Evolutionary conservation across 805 yeast species (phyloP).

Genomic region (Lipomyces chichibuensis): DNA sequence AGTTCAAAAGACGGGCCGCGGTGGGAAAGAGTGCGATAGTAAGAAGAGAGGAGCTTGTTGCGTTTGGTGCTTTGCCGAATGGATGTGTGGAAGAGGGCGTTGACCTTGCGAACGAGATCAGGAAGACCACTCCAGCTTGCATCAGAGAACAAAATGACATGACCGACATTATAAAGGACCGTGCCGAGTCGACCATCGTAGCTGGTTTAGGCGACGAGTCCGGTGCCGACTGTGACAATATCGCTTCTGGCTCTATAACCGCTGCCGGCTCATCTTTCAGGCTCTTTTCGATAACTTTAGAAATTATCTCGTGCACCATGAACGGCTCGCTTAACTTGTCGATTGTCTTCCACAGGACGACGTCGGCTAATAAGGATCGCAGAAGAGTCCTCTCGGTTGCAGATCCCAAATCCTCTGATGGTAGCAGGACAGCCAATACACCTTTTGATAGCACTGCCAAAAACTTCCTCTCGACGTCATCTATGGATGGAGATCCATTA

Average conservation of each 20-base stretch:
- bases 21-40: conserved; percentile 35
- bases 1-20: conserved; percentile 28
- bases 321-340: conserved; percentile 57
- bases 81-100: conserved; percentile 1
- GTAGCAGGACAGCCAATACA: conserved; percentile 47
- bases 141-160: conserved; percentile 17
- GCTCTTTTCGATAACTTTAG: conserved; percentile 37
- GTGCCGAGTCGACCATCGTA: neutral
- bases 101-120: conserved; percentile 21
- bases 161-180: conserved; percentile 6
- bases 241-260: conserved; percentile 3
- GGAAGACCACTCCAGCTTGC: conserved; percentile 25
- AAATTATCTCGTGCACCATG: conserved; percentile 53
- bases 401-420: conserved; percentile 50
- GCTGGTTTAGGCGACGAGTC: neutral
- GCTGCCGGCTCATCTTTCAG: conserved; percentile 3
- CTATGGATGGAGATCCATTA: neutral
- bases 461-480: conserved; percentile 43
- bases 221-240: neutral
- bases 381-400: conserved; percentile 48
- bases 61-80: neutral
- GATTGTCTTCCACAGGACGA: conserved; percentile 49
- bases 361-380: conserved; percentile 49
- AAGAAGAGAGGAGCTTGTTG: conserved; percentile 20
- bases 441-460: conserved; percentile 46